Base-by-base conservation (phyloP, 2,329 filamentous ascomycete species). In the Nannizziopsis barbatae region DNA sequence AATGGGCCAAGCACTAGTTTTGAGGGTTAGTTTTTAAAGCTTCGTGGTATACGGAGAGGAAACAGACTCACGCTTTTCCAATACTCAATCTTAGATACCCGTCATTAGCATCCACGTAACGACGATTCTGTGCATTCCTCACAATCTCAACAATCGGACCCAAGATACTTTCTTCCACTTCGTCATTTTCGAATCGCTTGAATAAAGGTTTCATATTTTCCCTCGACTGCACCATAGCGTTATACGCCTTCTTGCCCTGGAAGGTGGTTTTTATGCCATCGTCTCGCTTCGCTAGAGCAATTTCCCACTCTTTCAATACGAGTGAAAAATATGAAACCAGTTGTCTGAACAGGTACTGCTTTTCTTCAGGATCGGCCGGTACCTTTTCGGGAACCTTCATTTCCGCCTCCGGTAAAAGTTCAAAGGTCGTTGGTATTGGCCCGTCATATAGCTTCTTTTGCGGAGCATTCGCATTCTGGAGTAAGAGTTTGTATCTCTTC, bases 61-160 rank as follows among this genome's bases (percentile, higher is more conserved):
- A n/a, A 32, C 33, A 5, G 38, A 69, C 70, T 54, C 65, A 74
- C 57, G 88, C 89, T 71, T 95, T 95, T 55, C 88, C 88, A 61
- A 98, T 98, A 64, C 86, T 94, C 47, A 98, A 73, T 46, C 86
- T 77, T 52, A 98, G 72, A 65, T 98, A 98, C 0, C 87, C 89
- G 64, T 98, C 86, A 63, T 96, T 96, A 31, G 92, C 92, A 67
- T 95, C 86, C 41, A 98, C 90, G 62, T 98, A 98, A 54, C 86
- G 80, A 51, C 88, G 78, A 62, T 88, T 82, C 67, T 98, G 92
- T 3, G 90, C 87, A 20, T 88, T 85, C 60, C 85, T 77, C 27
- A 95, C 89, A 56, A 98, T 95, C 67, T 95, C 88, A 11, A 94
- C 79, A 7, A 98, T 78, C 15, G 89, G 86, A 50, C 82, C 78